Base-by-base conservation (phyloP, 371 early-diverging fungal genomes). In the Fennellomyces sp. region DNA sequence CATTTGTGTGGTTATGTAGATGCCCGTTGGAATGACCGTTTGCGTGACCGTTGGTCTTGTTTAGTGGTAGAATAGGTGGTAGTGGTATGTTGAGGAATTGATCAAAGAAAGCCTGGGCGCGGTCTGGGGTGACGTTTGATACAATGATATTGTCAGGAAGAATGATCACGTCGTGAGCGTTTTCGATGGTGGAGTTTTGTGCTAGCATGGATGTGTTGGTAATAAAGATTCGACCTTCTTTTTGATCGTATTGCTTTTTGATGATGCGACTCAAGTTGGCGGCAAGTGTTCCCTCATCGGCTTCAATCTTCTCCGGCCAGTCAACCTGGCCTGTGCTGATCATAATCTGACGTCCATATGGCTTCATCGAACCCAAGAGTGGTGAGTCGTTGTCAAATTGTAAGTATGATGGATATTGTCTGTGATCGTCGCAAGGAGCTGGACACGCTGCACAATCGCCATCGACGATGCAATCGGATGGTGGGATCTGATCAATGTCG, bases 341-440 rank as follows among this genome's bases (percentile, higher is more conserved):
- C 69, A 91, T 68, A 50, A 90, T 71, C 65, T 91, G 91, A 10
- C 88, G 85, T 15, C 76, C 73, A 67, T 91, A 91, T 8, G 92
- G 89, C 45, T 86, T 88, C 69, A 87, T 84, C 17, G 90, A 77
- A n/a, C 85, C 80, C 27, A 84, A 55, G 19, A 91, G 64, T 0
- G 84, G 79, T 0, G 71, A 29, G 0, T 71, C 73, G 1, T 51
- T 58, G 53, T 91, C 91, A 28, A 93, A 83, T 13, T 84, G 81
- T 35, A 93, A 66, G 58, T 87, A 85, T 10, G 76, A 74, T 10
- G 93, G 91, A 49, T 85, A 84, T 31, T 70, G 75, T 12, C 72
- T 66, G 61, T 93, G 93, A 31, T 82, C 78, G 36, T 81, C 76
- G 53, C 85, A 84, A 2, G 78, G 78, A 5, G 66, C 67, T 29